These are phyloP conservation scores for Dendrothele bispora DNA, from an alignment of 768 basidiomycete species.

Conservation along the genomic window DNA sequence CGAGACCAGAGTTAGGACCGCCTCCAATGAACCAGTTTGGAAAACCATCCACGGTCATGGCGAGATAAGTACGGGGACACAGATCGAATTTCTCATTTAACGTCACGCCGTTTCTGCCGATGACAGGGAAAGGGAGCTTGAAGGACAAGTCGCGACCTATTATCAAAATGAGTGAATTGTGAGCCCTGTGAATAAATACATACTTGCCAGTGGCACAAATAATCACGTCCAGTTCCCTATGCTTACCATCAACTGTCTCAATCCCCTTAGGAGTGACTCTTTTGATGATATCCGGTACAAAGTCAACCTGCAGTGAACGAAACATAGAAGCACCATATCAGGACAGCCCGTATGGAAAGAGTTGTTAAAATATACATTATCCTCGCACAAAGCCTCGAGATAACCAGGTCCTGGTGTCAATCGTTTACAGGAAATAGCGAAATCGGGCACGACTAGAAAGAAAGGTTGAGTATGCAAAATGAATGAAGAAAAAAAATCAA, in stretches of 20 bases:
- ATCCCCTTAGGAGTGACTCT: constrained; percentile 55
- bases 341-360: neutral
- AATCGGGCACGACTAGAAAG: constrained; percentile 54
- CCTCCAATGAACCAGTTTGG: constrained; percentile 67
- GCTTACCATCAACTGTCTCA: constrained; percentile 52
- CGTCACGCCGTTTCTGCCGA: constrained; percentile 52
- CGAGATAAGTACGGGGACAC: constrained; percentile 57
- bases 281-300: constrained; percentile 50
- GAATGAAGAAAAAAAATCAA: constrained; percentile 13
- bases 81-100: constrained; percentile 56
- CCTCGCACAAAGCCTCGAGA: constrained; percentile 61
- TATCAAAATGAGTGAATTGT: neutral
- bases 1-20: constrained; percentile 59
- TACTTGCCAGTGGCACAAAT: constrained; percentile 59
- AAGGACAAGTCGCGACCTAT: constrained; percentile 55
- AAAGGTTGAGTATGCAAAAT: constrained; percentile 1
- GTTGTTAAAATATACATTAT: constrained; percentile 44
- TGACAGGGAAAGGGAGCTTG: constrained; percentile 47
- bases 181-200: no score
- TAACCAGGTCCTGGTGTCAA: constrained; percentile 70
- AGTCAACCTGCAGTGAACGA: constrained; percentile 61
- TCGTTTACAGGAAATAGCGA: constrained; percentile 59
- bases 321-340: neutral
- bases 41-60: constrained; percentile 59
- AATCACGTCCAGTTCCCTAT: constrained; percentile 56